These are phyloP conservation scores for Aeschynomene evenia DNA, from an alignment of 306 rosid genomes.

Conservation along the genomic window DNA sequence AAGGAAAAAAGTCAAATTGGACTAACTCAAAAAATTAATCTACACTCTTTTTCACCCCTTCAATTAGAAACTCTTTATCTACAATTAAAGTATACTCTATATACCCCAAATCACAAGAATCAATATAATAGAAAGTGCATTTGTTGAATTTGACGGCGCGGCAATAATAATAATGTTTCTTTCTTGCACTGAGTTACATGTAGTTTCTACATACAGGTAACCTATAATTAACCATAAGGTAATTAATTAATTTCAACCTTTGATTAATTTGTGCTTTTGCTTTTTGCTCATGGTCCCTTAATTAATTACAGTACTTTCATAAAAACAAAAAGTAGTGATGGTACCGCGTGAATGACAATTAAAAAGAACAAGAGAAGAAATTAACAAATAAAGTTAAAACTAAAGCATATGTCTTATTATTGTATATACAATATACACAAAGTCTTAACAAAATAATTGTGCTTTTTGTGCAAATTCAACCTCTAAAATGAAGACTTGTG, in stretches of 20 bases:
- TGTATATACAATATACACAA: not conserved
- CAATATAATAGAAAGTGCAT: not conserved
- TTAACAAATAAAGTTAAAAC: constrained; percentile 1
- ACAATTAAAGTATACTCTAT: not conserved
- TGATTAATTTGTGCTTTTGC: not conserved
- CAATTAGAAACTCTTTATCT: not conserved
- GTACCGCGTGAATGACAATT: constrained; percentile 5
- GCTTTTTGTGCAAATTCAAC: constrained; percentile 36
- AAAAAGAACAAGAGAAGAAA: no score
- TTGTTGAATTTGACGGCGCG: not conserved
- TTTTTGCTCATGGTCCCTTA: constrained; percentile 19
- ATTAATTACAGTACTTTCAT: constrained; percentile 14
- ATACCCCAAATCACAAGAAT: constrained; percentile 21
- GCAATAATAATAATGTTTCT: no score
- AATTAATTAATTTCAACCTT: not conserved
- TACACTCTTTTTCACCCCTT: not conserved
- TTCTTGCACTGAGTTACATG: constrained; percentile 17
- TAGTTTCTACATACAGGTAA: constrained; percentile 26
- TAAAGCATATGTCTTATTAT: not conserved
- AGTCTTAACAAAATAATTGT: constrained; percentile 27
- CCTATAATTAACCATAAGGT: not conserved
- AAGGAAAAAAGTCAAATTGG: constrained; percentile 25
- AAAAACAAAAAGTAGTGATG: not conserved
- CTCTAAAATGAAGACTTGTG: constrained; percentile 53
- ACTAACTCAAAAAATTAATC: constrained; percentile 27